Conservation (phyloP, 768 basidiomycete genomes). For the Suillus discolor region DNA sequence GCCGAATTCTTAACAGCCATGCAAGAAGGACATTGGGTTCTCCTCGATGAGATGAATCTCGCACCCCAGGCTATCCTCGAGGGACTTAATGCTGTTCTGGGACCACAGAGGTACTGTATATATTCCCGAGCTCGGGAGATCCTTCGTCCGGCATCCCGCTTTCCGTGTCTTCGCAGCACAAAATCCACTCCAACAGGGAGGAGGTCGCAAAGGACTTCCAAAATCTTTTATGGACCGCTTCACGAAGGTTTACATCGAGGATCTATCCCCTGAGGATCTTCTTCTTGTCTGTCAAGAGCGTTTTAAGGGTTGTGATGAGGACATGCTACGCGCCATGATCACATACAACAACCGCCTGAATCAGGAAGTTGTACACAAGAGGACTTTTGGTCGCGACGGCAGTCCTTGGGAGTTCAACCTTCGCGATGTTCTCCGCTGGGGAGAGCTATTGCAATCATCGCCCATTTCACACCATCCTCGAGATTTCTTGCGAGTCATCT, state of each 20-base stretch:
- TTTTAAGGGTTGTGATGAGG: constrained; percentile 60
- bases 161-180: constrained; percentile 98
- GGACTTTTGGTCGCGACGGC: constrained; percentile 75
- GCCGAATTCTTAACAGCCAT: constrained; percentile 93
- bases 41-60: constrained; percentile 99
- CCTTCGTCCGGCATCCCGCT: constrained; percentile 86
- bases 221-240: constrained; percentile 98
- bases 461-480: constrained; percentile 48
- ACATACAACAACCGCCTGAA: constrained; percentile 74
- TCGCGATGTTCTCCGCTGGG: constrained; percentile 92
- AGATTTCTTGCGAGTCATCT: constrained; percentile 69
- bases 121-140: constrained; percentile 91
- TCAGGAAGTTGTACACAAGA: constrained; percentile 62
- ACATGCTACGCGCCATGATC: constrained; percentile 74
- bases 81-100: constrained; percentile 92
- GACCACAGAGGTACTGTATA: constrained; percentile 96
- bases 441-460: constrained; percentile 49
- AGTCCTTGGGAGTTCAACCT: constrained; percentile 99
- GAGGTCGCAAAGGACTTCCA: constrained; percentile 95
- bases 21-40: constrained; percentile 96
- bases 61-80: constrained; percentile 96
- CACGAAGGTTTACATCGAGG: constrained; percentile 94
- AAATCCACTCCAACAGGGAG: constrained; percentile 94
- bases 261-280: constrained; percentile 78
- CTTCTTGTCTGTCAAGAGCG: constrained; percentile 75